Percentiles rank a stretch among this genome's conserved stretches.
phyloP scores from a whole-genome alignment of 2,329 filamentous ascomycete species.

The Aureobasidium zeae region DNA sequence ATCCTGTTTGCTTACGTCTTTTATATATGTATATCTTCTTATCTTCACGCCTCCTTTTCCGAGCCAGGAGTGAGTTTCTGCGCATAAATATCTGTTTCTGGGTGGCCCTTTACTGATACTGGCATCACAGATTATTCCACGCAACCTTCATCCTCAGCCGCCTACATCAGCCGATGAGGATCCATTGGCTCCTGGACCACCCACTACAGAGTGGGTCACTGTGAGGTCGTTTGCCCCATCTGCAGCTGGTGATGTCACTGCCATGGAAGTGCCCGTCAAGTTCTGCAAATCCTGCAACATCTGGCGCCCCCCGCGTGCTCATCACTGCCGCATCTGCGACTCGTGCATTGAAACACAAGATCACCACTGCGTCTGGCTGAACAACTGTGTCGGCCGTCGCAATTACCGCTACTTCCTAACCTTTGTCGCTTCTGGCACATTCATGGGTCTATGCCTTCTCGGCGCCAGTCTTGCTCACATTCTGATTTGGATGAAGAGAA shows the following conservation, averaged over 20 bases:
- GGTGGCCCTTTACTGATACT: conserved; percentile 2
- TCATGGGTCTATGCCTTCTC: conserved; percentile 68
- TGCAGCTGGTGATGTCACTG: conserved; percentile 40
- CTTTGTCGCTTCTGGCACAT: conserved; percentile 71
- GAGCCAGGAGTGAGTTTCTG: conserved; percentile 73
- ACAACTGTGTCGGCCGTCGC: conserved; percentile 92
- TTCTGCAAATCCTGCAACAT: conserved; percentile 97
- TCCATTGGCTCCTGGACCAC: conserved; percentile 68
- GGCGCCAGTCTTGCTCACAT: conserved; percentile 74
- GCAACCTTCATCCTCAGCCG: conserved; percentile 86
- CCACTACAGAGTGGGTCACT: conserved; percentile 88
- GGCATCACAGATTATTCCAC: conserved; percentile 68
- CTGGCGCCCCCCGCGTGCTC: conserved; percentile 89
- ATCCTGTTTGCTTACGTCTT: conserved; percentile 87
- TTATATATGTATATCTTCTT: conserved; percentile 84
- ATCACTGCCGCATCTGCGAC: conserved; percentile 94
- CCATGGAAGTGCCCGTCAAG: conserved; percentile 97
- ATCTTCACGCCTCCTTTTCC: conserved; percentile 81
- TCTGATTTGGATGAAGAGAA: conserved; percentile 56
- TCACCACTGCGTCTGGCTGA: conserved; percentile 97
- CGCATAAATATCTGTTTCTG: too few species aligned
- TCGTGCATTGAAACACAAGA: conserved; percentile 96
- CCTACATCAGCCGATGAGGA: conserved; percentile 66
- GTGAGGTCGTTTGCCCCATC: conserved; percentile 58
- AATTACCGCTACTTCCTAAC: conserved; percentile 98